Base-by-base conservation (phyloP, 768 basidiomycete species). In the Pholiota molesta region DNA sequence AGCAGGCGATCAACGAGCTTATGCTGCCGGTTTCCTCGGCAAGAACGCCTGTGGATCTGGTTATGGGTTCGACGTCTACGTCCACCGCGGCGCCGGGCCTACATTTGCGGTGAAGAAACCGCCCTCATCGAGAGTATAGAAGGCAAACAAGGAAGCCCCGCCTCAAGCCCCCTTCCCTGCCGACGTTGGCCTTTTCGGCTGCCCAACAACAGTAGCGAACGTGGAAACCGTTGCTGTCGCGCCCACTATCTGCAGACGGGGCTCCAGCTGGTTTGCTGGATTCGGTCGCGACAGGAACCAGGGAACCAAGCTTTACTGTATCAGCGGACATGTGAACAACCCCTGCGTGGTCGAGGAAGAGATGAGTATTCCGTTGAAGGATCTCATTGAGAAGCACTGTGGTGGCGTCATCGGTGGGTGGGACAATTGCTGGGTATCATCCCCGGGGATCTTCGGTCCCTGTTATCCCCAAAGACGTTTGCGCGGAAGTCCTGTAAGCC, bases 21-120 rank as follows among this genome's bases (percentile, higher is more conserved):
- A 99, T 80, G 86, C 87, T 55, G 88, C 88, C 39, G 95, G 96
- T 5, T 80, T 94, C 57, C 77, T 99, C 60, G 97, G 97, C 60
- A 91, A 92, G 75, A 83, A 97, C 72, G 91, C 95, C 0, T 99
- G 96, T 75, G 92, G 91, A 5, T 88, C 90, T 0, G 95, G 97
- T 3, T 98, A 95, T 78, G 75, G 83, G n/a, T 99, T 99, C 75
- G 97, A 99, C 71, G 94, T 99, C 45, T 98, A 99, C 76, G 77
- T 99, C n/a, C 97, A 99, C 75, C 93, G 97, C 59, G 97, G 97
- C 17, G 97, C 97, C 1, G 97, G 97, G 97, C 97, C 21, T 98
- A 99, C 78, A 97, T 99, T 65, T 99, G 97, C 71, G 97, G 97
- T 26, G 97, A 99, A 77, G 97, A 99, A 77, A 99, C 97, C 0